phyloP scores from a whole-genome alignment of 345 rosid genomes.

The Pistacia atlantica region DNA sequence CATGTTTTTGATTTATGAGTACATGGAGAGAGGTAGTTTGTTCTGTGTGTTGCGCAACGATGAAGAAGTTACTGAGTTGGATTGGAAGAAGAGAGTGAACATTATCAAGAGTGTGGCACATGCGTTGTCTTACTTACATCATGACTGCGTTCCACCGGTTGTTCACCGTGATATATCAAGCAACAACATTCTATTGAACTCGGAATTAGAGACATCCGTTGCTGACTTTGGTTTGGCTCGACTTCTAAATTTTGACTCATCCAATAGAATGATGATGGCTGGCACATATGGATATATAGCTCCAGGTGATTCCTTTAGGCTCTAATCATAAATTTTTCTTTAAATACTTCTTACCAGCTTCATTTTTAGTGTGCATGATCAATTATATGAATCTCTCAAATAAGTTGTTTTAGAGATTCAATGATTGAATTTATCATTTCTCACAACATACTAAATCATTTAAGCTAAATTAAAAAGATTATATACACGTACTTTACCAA shows the following conservation, averaged over 20 bases:
- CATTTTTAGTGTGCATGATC: too few relatives aligned
- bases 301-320: neutral
- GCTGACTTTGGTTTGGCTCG: conserved; percentile 23
- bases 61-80: neutral
- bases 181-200: neutral
- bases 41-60: neutral
- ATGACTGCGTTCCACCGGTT: too few relatives aligned
- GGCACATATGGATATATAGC: conserved; percentile 19
- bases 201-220: conserved; percentile 1
- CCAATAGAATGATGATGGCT: neutral
- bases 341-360: too few relatives aligned
- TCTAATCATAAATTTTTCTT: too few relatives aligned
- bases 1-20: conserved; percentile 20
- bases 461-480: too few relatives aligned
- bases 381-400: too few relatives aligned
- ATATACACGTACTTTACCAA: too few relatives aligned
- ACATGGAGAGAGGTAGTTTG: conserved; percentile 12
- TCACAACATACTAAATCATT: too few relatives aligned
- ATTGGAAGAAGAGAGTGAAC: conserved; percentile 21
- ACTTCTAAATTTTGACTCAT: conserved; percentile 16
- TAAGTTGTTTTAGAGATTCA: too few relatives aligned
- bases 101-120: neutral
- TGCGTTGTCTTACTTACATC: too few relatives aligned
- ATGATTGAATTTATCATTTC: too few relatives aligned
- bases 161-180: too few relatives aligned